A percentile compares a stretch with the other conserved stretches of the same genome.
These are phyloP conservation scores for Talaromyces islandicus DNA, from an alignment of 2,329 filamentous ascomycete genomes.

Conservation along the genomic window DNA sequence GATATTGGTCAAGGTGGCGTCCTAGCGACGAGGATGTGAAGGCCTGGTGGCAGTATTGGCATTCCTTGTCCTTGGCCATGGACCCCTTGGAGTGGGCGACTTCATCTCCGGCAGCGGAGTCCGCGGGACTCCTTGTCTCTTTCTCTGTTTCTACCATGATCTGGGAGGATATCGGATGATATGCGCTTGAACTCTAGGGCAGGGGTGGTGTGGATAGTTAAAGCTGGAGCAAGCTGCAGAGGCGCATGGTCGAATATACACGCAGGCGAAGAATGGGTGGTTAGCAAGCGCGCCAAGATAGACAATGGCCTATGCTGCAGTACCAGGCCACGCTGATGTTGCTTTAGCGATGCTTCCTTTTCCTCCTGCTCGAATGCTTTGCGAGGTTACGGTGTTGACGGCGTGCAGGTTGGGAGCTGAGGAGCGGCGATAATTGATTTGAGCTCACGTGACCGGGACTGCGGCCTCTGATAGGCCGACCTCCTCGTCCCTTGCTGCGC, in stretches of 20 bases:
- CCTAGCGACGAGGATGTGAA: conserved; percentile 94
- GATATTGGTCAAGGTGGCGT: conserved; percentile 88
- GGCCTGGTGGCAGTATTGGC: conserved; percentile 79
- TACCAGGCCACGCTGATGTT: neutral
- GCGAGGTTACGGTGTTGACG: neutral
- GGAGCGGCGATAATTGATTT: neutral
- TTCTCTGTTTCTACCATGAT: conserved; percentile 8
- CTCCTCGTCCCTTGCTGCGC: neutral
- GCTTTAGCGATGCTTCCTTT: neutral
- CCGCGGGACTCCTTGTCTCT: conserved; percentile 5
- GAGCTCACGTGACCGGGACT: neutral
- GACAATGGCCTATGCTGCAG: neutral
- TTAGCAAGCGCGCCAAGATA: neutral
- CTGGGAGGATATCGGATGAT: neutral
- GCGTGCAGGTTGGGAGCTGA: neutral
- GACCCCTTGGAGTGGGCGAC: conserved; percentile 3
- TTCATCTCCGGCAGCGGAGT: conserved; percentile 5
- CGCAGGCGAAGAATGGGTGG: neutral
- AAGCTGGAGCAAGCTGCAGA: neutral
- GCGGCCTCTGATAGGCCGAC: neutral
- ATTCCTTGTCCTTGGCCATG: conserved; percentile 76
- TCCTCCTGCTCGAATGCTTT: neutral
- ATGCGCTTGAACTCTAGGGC: neutral
- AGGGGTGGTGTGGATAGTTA: neutral
- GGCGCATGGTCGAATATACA: neutral